Base-by-base conservation (phyloP, 148 eudicot species). In the Rhododendron henanense region DNA sequence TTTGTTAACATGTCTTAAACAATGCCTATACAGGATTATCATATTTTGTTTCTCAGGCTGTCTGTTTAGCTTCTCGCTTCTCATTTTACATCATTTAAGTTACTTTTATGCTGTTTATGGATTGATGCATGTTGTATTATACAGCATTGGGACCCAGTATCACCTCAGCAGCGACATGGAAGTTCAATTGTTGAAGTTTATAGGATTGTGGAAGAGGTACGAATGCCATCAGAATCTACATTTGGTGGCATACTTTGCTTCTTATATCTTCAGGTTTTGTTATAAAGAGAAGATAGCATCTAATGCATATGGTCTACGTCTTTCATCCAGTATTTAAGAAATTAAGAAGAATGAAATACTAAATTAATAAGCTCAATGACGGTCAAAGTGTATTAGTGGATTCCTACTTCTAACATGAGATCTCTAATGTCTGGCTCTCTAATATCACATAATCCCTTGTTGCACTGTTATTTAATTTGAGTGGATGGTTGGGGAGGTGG, bases 181-280 rank as follows among this genome's bases (percentile, higher is more conserved):
- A 95, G 96, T 87, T 97, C 99, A 87, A 92, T 97, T 87, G 98
- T 97, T 86, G 99, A 97, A 90, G 99, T 97, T 77, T 97, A 92
- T 92, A 93, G 99, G 87, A 97, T 97, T 86, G 94, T 97, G 37
- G 99, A 97, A 90, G 99, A 97, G 99, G 99, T 97, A 89, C 63
- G 84, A 33, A 41, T 87, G 39, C 65, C 85, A 45, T 79, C 51
- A 23, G 25, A 76, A 51, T 77, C 61, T 76, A n/a, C 53, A 63
- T 85, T 53, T 48, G 61, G 21, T 86, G 21, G 55, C 84, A 63
- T 87, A 21, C 19, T 33, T 69, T 4, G 18, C 19, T 67, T 79
- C 59, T 85, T 23, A 31, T 80, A 73, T 18, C 51, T 88, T 33
- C 5, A 74, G 59, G 37, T 41, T 78, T 51, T 77, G 21, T 71